A percentile compares a stretch with the other conserved stretches of the same genome.
Evolutionary conservation across 148 eudicot genomes (phyloP).

Genomic region (Silene uniflora): DNA sequence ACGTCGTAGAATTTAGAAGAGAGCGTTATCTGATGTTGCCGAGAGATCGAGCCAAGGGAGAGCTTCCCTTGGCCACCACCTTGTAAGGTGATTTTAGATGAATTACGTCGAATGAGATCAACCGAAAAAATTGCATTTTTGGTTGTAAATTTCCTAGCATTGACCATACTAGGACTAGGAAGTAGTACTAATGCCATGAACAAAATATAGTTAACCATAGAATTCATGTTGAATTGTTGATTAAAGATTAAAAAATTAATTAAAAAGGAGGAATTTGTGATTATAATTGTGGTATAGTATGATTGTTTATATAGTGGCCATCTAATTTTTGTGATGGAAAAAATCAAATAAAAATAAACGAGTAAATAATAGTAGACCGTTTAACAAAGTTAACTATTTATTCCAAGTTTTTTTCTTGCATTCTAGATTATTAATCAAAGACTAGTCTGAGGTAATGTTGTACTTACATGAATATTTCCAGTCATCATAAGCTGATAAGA

Average conservation of each 20-base stretch:
- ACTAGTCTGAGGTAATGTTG: no score
- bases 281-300: not conserved
- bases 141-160: conserved; percentile 8
- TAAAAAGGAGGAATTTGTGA: not conserved
- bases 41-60: no score
- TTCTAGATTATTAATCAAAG: no score
- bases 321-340: not conserved
- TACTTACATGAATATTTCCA: no score
- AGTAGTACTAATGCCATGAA: not conserved
- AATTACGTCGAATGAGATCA: conserved; percentile 10
- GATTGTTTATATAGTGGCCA: not conserved
- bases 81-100: not conserved
- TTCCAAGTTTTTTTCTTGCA: no score
- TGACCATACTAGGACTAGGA: not conserved
- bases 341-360: no score
- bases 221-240: conserved; percentile 2
- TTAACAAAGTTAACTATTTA: no score
- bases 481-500: no score
- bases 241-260: not conserved
- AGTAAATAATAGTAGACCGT: no score
- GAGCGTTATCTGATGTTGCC: not conserved
- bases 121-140: not conserved
- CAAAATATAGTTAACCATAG: not conserved
- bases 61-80: no score
- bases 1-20: not conserved